Conservation (phyloP, 305 asterid species). For the Fraxinus sp. region DNA sequence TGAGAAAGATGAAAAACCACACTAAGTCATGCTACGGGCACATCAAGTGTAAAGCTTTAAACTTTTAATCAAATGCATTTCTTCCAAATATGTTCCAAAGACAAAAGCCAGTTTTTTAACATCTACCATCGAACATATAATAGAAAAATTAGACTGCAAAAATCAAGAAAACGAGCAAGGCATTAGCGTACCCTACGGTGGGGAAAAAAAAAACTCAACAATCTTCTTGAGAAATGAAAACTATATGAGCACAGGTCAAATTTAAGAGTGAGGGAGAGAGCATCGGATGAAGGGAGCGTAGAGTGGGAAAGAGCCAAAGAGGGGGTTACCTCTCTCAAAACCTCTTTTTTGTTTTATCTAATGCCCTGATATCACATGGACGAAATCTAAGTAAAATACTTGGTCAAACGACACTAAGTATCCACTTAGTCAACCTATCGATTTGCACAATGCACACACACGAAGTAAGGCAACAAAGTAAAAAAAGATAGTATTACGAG, state of each 20-base stretch:
- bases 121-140: background rate
- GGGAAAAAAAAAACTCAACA: background rate
- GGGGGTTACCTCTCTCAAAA: background rate
- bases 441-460: no score
- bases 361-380: no score
- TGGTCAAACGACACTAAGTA: no score
- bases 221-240: background rate
- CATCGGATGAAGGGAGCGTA: background rate
- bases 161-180: background rate
- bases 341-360: background rate
- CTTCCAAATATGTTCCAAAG: background rate
- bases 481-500: no score
- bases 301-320: background rate
- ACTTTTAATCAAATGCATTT: background rate
- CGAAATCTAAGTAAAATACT: no score
- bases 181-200: background rate
- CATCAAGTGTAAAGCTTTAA: background rate
- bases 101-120: background rate
- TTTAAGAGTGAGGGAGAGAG: background rate
- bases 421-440: no score
- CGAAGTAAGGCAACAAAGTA: no score
- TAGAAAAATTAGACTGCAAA: background rate
- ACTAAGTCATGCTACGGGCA: background rate
- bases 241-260: background rate
- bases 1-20: no score